Conservation (phyloP, 176 grass and related monocot genomes). For the Oryza coarctata region DNA sequence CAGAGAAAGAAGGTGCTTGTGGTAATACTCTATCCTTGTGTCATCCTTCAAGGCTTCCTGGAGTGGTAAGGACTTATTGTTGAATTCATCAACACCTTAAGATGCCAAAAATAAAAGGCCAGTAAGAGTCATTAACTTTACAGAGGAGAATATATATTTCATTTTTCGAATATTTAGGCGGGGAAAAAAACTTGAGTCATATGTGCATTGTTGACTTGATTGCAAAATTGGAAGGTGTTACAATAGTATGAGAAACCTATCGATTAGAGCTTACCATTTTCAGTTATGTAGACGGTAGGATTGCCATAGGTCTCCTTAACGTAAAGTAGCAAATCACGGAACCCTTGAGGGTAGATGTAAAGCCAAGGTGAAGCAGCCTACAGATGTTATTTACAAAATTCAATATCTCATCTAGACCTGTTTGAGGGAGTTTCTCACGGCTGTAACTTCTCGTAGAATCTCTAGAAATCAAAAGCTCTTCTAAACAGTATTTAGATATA, state of each 20-base stretch:
- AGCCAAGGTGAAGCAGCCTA: constrained; percentile 49
- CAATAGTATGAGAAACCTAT: not conserved
- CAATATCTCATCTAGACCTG: not conserved
- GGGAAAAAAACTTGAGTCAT: not conserved
- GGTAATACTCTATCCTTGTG: constrained; percentile 52
- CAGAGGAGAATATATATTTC: not conserved
- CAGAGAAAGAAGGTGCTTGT: constrained; percentile 49
- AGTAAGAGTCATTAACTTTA: not conserved
- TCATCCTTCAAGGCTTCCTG: constrained; percentile 59
- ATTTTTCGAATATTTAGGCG: not conserved
- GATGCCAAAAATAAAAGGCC: not conserved
- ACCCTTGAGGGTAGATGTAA: constrained; percentile 48
- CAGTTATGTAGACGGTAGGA: constrained; percentile 49
- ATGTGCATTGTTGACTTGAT: not conserved
- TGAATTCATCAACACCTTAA: constrained; percentile 46
- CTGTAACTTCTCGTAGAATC: no score
- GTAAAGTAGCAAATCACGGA: constrained; percentile 47
- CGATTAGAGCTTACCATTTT: constrained; percentile 40
- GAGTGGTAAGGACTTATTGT: constrained; percentile 43
- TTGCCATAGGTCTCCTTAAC: constrained; percentile 49
- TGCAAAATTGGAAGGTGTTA: not conserved
- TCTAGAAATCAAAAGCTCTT: no score
- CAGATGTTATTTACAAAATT: not conserved
- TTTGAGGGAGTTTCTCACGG: no score
- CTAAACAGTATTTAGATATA: not conserved